phyloP scores from a whole-genome alignment of 2,329 filamentous ascomycete species.

The Thielaviopsis cerberus region DNA sequence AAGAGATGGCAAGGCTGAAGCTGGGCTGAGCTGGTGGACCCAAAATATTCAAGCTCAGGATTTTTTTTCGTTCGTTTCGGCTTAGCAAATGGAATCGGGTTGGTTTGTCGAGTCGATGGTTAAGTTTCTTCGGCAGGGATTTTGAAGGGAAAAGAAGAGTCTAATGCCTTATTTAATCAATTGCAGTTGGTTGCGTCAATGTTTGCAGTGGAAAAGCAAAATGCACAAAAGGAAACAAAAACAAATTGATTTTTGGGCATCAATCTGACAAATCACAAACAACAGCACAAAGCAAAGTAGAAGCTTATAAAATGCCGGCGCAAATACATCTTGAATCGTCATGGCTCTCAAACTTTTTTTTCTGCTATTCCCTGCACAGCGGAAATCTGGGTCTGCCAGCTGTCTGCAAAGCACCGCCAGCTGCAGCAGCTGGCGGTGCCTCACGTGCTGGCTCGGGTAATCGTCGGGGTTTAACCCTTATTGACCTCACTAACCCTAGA shows the following conservation, averaged over 20 bases:
- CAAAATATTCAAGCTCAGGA: not conserved
- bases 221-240: no score
- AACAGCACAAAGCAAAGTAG: not conserved
- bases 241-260: no score
- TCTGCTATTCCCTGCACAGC: not conserved
- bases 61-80: not conserved
- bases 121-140: not conserved
- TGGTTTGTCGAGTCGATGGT: not conserved
- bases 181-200: no score
- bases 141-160: no score
- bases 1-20: conserved; percentile 1
- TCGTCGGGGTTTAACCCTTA: not conserved
- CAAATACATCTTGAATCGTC: no score
- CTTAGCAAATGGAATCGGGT: not conserved
- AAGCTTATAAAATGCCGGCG: not conserved
- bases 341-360: not conserved
- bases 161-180: no score
- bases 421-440: not conserved
- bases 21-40: not conserved
- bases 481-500: not conserved
- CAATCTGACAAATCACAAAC: no score
- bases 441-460: not conserved
- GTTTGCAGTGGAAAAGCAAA: no score
- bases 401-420: not conserved
- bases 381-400: not conserved